Base-by-base conservation (phyloP, 1,284 basidiomycete species). In the Cryptococcus hybrid region DNA sequence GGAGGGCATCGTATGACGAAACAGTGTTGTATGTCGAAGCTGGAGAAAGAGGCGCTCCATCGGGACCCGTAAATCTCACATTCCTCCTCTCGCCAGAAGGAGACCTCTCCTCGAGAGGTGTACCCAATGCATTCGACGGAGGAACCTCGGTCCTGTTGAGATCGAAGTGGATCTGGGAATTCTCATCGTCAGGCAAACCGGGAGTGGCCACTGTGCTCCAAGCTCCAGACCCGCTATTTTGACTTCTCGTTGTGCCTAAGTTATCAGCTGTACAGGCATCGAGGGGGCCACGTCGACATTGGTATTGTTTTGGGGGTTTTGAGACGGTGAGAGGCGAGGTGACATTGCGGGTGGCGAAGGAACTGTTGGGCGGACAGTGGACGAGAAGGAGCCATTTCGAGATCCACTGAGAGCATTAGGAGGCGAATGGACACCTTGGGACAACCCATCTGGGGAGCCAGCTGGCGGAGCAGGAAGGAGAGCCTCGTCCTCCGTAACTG, bases 141-240 rank as follows among this genome's bases (percentile, higher is more conserved):
- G 45, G 7, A 54, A 24, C 13, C 48, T 18, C 11, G 3, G 57
- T 51, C 15, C 45, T 30, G 38, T 55, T 52, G 1, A 68, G 51
- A 11, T 65, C 56, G 61, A 71, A 69, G 5, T 54, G 61, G 8
- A 38, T 34, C 39, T 67, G 63, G 6, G 43, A 58, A 4, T 57
- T 61, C 2, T 63, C 63, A 4, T 65, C 64, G 12, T 71, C 75
- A 7, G 64, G 60, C 13, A 74, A 44, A 11, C 77, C 77, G 2
- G 77, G 75, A 0, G 77, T 77, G 5, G 74, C 77, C 13, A 70
- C 70, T 0, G 75, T 76, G 11, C 68, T 72, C 76, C 76, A 78
- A 1, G 68, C 62, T 6, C 65, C 74, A 47, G 59, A 70, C 34
- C 46, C 59, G 5, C 53, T 52, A 18, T 55, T 61, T 35, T 13